These are phyloP conservation scores for Boletus semigastroideus DNA, from an alignment of 1,284 basidiomycete species.

Conservation along the genomic window DNA sequence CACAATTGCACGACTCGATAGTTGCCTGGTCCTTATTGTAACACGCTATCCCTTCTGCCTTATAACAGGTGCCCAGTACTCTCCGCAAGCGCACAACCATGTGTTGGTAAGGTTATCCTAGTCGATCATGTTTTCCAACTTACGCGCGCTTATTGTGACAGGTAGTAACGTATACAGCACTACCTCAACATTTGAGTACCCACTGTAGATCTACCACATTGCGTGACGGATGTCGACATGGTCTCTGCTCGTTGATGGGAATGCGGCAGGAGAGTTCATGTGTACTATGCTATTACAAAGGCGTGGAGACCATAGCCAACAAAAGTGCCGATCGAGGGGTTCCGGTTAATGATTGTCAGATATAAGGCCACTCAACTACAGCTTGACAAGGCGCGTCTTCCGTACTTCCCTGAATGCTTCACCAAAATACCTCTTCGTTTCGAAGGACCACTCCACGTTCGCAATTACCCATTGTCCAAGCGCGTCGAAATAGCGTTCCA, in stretches of 20 bases:
- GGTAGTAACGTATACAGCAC: background rate
- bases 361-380: background rate
- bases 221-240: slow-evolving; percentile 10
- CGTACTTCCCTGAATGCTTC: slow-evolving; percentile 14
- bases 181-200: slow-evolving; percentile 12
- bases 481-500: slow-evolving; percentile 46
- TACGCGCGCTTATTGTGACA: slow-evolving; percentile 2
- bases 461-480: slow-evolving; percentile 52
- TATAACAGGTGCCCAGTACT: slow-evolving; percentile 15
- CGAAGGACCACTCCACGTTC: slow-evolving; percentile 59
- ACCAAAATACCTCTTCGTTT: slow-evolving; percentile 58
- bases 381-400: slow-evolving; percentile 27
- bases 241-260: slow-evolving; percentile 4
- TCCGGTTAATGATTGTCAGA: background rate
- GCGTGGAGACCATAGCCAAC: background rate
- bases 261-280: slow-evolving; percentile 6
- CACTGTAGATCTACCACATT: slow-evolving; percentile 11
- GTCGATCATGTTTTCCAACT: background rate
- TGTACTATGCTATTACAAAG: slow-evolving; percentile 19
- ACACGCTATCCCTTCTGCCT: slow-evolving; percentile 13
- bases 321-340: slow-evolving; percentile 3
- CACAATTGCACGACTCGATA: slow-evolving; percentile 16
- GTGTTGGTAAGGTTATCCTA: slow-evolving; percentile 16
- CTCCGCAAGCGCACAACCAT: slow-evolving; percentile 2
- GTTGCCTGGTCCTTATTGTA: slow-evolving; percentile 21